Base-by-base conservation (phyloP, 2,329 filamentous ascomycete species). In the Botrytis medusae region DNA sequence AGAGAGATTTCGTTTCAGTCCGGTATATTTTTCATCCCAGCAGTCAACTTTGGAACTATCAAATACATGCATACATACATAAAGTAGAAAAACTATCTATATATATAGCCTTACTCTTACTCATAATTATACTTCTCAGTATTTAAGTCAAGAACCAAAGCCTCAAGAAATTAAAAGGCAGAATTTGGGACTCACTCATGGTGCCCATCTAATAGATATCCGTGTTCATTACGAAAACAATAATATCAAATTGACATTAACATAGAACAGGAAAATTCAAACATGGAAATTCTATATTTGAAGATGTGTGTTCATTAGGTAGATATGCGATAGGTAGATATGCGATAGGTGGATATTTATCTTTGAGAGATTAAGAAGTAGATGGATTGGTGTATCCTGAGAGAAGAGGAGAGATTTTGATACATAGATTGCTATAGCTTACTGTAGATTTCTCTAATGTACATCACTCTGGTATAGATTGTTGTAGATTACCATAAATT, bases 1-100 rank as follows among this genome's bases (percentile, higher is more conserved):
- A 0, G 22, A 48, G n/a, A n/a, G n/a, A n/a, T n/a, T n/a, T n/a
- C n/a, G n/a, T 9, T 12, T 0, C 0, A 48, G 9, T 48, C 22
- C 9, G 22, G 0, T 25, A 25, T 25, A 48, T 48, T 48, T 9
- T 48, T 48, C 20, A 22, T 48, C 8, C n/a, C n/a, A n/a, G n/a
- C n/a, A n/a, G n/a, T 25, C 0, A 48, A 48, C 46, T 48, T 10
- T 0, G 4, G 25, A 25, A 1, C 1, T 1, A 48, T 25, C 1
- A 48, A 25, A 22, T 10, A 48, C 10, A 25, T 10, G 10, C 0
- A 22, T 46, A 42, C n/a, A n/a, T n/a, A n/a, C n/a, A n/a, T 48
- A 10, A 25, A 25, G 20, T 10, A 48, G 10, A 1, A 22, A 10
- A 8, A 25, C 25, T 25, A 48, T 22, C 8, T 22, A 22, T 4